Base-by-base conservation (phyloP, 1,139 yeast species). In the Suhomyces coccinellae region DNA sequence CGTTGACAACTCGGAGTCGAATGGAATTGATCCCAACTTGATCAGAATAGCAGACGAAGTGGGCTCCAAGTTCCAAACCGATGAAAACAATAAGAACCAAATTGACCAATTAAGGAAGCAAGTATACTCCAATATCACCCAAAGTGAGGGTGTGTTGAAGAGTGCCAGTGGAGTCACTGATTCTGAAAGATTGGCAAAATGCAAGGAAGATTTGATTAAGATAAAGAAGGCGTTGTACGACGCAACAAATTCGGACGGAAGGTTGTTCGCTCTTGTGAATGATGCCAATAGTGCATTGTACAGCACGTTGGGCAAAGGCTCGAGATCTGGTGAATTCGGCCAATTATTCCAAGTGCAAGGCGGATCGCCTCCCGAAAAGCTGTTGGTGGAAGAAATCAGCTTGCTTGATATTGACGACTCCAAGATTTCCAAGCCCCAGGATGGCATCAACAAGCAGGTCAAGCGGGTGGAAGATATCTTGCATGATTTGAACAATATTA, bases 201-300 rank as follows among this genome's bases (percentile, higher is more conserved):
- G 72, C 43, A 71, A 71, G 49, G 80, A 79, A 16, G 87, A 84
- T 42, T 56, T 83, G 16, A 74, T 78, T 13, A 74, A 75, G 39
- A 73, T 81, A 36, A 85, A 85, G 56, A 80, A 81, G 51, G 79
- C 88, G 1, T 69, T 93, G 45, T 69, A 83, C 29, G 84, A 83
- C 44, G 93, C 95, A 0, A 75, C 86, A 0, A 71, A 69, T 28
- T 78, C 91, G 0, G 97, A 90, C 61, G 70, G 71, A 13, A 76
- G 77, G 54, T 67, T 88, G 24, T 75, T 75, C 48, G 64, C 61
- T 1, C 52, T 72, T 15, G 61, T 74, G 6, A 62, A 59, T 44
- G 58, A 56, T 3, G 63, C 61, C 1, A 59, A 67, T 36, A 46
- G 46, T 4, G 55, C 53, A 13, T 58, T 73, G 22, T 69, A 68